Base-by-base conservation (phyloP, 176 grass and related monocot species). In the Musa beccarii region DNA sequence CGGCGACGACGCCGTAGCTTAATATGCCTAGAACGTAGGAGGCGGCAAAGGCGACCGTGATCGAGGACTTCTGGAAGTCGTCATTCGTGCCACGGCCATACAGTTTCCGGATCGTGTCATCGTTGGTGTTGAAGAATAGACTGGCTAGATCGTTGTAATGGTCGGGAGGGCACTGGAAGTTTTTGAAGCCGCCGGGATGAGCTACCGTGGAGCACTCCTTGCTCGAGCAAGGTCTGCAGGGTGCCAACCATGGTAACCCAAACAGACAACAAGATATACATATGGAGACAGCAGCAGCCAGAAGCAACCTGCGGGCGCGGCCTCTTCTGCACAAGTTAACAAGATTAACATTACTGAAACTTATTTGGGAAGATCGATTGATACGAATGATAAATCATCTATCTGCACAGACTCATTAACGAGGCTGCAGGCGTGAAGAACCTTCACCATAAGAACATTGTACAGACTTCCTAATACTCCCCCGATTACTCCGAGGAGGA, bases 101-200 rank as follows among this genome's bases (percentile, higher is more conserved):
- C 13, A 69, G 67, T 16, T 70, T 70, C n/a, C 49, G 49, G 17
- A 70, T 70, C n/a, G 68, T 51, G 14, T 70, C 4, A 20, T 70
- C 68, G 6, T 70, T 52, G 14, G 68, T 70, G 34, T 70, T 70
- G 34, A 70, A 70, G 11, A 70, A 70, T n/a, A 70, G 50, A n/a
- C 68, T 51, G 13, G 57, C 57, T 15, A 62, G 57, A 62, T 62
- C 57, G 20, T 62, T 62, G 57, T 62, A 62, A 62, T 62, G 57
- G 1, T 62, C 20, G 6, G 57, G 15, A 20, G 57, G 57, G 9
- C 57, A 62, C 17, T n/a, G 57, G 57, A 62, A 62, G 57, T 62
- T 62, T 3, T 62, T 21, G 57, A 62, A 62, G 17, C 57, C 20
- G 17, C 57, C 57, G 20, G 57, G 20, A 62, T 62, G 57, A n/a